Conservation (phyloP, 495 filamentous ascomycete genomes). For the Geoglossum glabrum region DNA sequence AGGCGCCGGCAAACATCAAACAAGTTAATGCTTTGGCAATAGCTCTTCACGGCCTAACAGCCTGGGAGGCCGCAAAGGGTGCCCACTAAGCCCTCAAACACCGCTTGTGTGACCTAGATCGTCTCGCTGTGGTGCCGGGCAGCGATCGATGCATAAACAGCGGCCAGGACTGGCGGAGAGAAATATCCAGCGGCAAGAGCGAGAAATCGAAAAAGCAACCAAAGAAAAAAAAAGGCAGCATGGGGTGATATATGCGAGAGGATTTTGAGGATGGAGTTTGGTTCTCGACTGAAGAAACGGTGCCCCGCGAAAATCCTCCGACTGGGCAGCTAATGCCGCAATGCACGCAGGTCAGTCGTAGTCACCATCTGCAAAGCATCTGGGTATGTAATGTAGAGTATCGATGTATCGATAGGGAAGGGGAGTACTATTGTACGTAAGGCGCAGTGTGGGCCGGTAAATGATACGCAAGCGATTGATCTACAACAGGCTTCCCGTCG, state of each 20-base stretch:
- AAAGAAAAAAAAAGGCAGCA: neutral
- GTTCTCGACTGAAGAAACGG: neutral
- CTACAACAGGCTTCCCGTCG: neutral
- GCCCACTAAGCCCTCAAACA: too few relatives aligned
- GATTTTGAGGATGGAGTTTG: neutral
- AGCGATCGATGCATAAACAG: neutral
- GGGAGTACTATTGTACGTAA: neutral
- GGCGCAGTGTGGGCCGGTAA: neutral
- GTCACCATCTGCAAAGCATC: neutral
- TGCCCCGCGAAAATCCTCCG: neutral
- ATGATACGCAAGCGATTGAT: neutral
- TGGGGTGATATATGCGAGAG: neutral
- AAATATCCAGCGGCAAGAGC: neutral
- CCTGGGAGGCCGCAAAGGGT: too few relatives aligned
- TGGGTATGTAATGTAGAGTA: neutral
- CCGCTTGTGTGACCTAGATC: neutral
- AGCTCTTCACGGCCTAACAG: too few relatives aligned
- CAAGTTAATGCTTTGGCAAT: neutral
- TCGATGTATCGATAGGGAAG: neutral
- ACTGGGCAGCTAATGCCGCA: neutral
- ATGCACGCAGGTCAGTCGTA: neutral
- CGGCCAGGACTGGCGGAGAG: neutral
- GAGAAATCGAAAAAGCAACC: neutral
- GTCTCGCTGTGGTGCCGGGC: neutral
- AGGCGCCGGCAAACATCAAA: neutral